Evolutionary conservation across 1,284 basidiomycete species (phyloP).

Genomic region (Kalmanozyma brasiliensis): DNA sequence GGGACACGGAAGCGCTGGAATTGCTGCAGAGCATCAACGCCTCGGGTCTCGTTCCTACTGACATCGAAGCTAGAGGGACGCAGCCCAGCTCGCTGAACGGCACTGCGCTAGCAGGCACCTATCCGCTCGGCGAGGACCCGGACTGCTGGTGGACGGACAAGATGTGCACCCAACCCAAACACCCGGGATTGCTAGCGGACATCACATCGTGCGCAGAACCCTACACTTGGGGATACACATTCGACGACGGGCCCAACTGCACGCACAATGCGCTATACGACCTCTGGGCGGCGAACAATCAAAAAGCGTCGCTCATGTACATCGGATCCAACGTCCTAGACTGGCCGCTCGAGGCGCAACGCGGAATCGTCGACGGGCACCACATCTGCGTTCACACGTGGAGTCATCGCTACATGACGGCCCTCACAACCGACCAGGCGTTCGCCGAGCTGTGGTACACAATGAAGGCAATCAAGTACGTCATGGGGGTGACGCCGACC

Average conservation of each 20-base stretch:
- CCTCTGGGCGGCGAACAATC: slow-evolving; percentile 69
- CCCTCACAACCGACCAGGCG: slow-evolving; percentile 70
- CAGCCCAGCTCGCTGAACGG: slow-evolving; percentile 11
- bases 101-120: slow-evolving; percentile 8
- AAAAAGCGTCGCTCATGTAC: slow-evolving; percentile 70
- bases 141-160: slow-evolving; percentile 60
- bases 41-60: slow-evolving; percentile 60
- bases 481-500: slow-evolving; percentile 70
- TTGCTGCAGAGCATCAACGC: slow-evolving; percentile 57
- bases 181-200: slow-evolving; percentile 63
- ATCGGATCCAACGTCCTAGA: slow-evolving; percentile 72
- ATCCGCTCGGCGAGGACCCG: slow-evolving; percentile 32
- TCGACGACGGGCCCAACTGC: slow-evolving; percentile 70
- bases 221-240: slow-evolving; percentile 71
- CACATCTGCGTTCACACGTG: slow-evolving; percentile 63
- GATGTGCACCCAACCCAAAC: slow-evolving; percentile 60
- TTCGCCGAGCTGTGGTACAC: slow-evolving; percentile 73
- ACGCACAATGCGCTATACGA: slow-evolving; percentile 72
- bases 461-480: slow-evolving; percentile 70
- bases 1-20: slow-evolving; percentile 67
- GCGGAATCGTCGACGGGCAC: slow-evolving; percentile 65
- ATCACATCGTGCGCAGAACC: slow-evolving; percentile 69
- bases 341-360: slow-evolving; percentile 72
- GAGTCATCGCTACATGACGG: slow-evolving; percentile 71
- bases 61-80: slow-evolving; percentile 64